A percentile compares a stretch with the other conserved stretches of the same genome.
Conservation (phyloP, 148 eudicot species). For the Silene conica region DNA sequence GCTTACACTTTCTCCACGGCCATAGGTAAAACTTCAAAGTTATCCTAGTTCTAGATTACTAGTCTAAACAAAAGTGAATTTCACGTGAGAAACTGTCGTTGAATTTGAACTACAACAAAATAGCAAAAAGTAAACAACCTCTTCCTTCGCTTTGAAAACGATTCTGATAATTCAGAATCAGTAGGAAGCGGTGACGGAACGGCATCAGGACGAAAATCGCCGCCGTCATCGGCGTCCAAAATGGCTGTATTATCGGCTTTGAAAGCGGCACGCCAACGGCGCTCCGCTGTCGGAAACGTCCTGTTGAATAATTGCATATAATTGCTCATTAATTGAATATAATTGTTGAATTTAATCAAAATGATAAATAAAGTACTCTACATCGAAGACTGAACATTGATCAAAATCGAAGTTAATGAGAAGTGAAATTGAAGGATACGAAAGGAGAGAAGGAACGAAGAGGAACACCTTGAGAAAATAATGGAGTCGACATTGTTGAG, state of each 20-base stretch:
- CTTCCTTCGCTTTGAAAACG: slow-evolving; percentile 59
- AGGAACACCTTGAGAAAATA: slow-evolving; percentile 67
- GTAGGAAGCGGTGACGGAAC: slow-evolving; percentile 40
- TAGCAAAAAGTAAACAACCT: slow-evolving; percentile 37
- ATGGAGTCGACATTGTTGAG: slow-evolving; percentile 71
- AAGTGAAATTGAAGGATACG: not conserved
- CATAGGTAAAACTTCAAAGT: not conserved
- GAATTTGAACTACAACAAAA: not conserved
- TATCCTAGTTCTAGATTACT: not conserved
- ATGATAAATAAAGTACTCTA: too few species aligned
- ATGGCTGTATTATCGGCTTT: slow-evolving; percentile 29
- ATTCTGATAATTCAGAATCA: slow-evolving; percentile 64
- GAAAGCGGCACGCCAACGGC: slow-evolving; percentile 72
- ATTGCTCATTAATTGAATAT: slow-evolving; percentile 1
- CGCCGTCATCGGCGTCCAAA: slow-evolving; percentile 10
- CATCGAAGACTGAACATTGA: not conserved
- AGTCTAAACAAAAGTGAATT: not conserved
- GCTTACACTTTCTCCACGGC: not conserved
- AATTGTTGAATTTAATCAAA: not conserved
- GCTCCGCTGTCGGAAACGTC: slow-evolving; percentile 88
- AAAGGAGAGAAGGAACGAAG: not conserved
- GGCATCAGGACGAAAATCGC: not conserved
- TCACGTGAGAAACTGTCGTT: not conserved
- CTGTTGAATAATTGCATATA: slow-evolving; percentile 29
- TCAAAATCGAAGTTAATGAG: not conserved